phyloP scores from a whole-genome alignment of 495 filamentous ascomycete genomes.

The Tuber calosporum region DNA sequence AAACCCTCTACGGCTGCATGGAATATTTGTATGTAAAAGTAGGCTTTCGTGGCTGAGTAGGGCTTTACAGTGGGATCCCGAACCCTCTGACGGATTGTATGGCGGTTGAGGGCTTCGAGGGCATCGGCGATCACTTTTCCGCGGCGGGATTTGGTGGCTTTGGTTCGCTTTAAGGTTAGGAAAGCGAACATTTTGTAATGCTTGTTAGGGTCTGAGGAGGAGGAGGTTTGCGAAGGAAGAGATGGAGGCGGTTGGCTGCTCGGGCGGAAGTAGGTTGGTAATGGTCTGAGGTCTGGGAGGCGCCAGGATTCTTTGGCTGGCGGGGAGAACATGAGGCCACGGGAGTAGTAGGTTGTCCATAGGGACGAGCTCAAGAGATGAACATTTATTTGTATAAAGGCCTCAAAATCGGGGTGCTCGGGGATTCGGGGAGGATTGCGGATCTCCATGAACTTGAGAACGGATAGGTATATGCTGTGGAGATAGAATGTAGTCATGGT shows the following conservation, averaged over 20 bases:
- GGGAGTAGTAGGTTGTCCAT: conserved; percentile 28
- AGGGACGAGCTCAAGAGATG: conserved; percentile 28
- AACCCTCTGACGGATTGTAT: conserved; percentile 18
- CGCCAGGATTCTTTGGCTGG: conserved; percentile 22
- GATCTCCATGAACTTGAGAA: conserved; percentile 19
- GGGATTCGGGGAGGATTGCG: conserved; percentile 10
- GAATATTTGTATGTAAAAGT: conserved; percentile 26
- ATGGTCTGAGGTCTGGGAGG: conserved; percentile 28
- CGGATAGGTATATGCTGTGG: conserved; percentile 21
- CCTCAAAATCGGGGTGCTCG: conserved; percentile 9
- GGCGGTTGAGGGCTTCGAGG: conserved; percentile 16
- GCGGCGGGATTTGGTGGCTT: conserved; percentile 8
- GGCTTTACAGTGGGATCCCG: conserved; percentile 11
- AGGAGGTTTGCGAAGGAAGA: neutral
- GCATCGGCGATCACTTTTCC: conserved; percentile 27
- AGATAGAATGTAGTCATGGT: conserved; percentile 35
- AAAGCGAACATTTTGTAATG: conserved; percentile 19
- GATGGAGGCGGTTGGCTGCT: no score
- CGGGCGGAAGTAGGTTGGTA: conserved; percentile 13
- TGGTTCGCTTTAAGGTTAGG: conserved; percentile 13
- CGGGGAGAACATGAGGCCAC: conserved; percentile 24
- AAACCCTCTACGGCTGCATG: conserved; percentile 22
- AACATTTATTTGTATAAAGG: conserved; percentile 12
- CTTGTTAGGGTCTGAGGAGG: neutral
- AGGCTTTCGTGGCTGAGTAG: conserved; percentile 30